Conservation (phyloP, 495 filamentous ascomycete species). For the Hypoxylon lienhwacheense region DNA sequence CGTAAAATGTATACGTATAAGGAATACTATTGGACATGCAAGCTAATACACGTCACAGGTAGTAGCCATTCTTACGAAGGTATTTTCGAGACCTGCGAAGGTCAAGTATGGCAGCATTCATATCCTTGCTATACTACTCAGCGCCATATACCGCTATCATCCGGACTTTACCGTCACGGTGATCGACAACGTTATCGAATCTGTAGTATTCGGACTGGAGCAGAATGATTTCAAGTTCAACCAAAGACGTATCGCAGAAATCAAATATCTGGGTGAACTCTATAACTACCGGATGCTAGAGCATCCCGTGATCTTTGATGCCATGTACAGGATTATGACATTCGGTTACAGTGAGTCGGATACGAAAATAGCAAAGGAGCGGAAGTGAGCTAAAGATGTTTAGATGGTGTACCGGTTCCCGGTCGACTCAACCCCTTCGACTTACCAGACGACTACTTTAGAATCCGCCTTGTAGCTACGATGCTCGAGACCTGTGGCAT, state of each 20-base stretch:
- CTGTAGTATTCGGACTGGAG: conserved; percentile 85
- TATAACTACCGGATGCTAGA: conserved; percentile 99
- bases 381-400: conserved; percentile 36
- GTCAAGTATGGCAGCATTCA: conserved; percentile 98
- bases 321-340: conserved; percentile 88
- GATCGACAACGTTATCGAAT: conserved; percentile 88
- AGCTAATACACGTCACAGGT: conserved; percentile 52
- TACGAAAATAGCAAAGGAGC: neutral
- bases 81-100: conserved; percentile 94
- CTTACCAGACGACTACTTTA: conserved; percentile 92
- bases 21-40: neutral
- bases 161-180: conserved; percentile 84
- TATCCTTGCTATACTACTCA: conserved; percentile 87
- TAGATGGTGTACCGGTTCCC: conserved; percentile 77
- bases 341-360: conserved; percentile 73
- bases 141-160: conserved; percentile 86
- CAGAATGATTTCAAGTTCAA: conserved; percentile 98
- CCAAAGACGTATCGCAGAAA: conserved; percentile 90
- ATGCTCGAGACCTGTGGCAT: conserved; percentile 93
- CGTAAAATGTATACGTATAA: neutral
- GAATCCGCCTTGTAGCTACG: conserved; percentile 84
- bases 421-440: conserved; percentile 76
- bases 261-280: conserved; percentile 94
- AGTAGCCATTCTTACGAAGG: conserved; percentile 79
- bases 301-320: conserved; percentile 92